Percentiles rank a stretch among this genome's conserved stretches.
These are phyloP conservation scores for Umbelopsis sp. DNA, from an alignment of 192 early-diverging fungal species.

Conservation along the genomic window DNA sequence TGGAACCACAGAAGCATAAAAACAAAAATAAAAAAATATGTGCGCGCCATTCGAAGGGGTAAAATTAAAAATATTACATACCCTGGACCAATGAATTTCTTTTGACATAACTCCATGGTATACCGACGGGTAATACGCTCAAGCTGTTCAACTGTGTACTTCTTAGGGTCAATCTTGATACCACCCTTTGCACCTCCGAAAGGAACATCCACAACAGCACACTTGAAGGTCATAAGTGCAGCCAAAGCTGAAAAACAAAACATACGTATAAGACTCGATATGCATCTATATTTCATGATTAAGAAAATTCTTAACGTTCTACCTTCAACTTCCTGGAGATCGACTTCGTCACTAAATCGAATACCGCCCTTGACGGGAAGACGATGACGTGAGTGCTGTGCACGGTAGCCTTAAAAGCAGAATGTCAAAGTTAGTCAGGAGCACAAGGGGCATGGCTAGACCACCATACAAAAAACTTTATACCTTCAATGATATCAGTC, in stretches of 20 bases:
- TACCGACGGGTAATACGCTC: constrained; percentile 83
- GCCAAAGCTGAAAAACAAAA: constrained; percentile 57
- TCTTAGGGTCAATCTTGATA: constrained; percentile 78
- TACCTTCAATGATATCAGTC: constrained; percentile 64
- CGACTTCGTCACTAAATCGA: constrained; percentile 76
- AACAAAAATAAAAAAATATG: no score
- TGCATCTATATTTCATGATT: background rate
- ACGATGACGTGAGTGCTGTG: constrained; percentile 82
- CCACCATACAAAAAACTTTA: background rate
- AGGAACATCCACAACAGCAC: constrained; percentile 84
- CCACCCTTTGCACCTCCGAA: constrained; percentile 83
- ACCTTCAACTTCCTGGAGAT: constrained; percentile 78
- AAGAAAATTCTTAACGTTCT: background rate
- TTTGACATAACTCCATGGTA: constrained; percentile 83
- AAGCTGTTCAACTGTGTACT: constrained; percentile 70
- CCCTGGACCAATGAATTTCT: constrained; percentile 82
- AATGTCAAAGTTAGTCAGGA: background rate
- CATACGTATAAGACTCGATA: background rate
- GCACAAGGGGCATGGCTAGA: background rate
- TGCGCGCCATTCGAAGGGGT: background rate
- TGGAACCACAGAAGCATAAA: background rate
- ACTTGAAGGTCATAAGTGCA: constrained; percentile 85
- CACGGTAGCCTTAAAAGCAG: constrained; percentile 64
- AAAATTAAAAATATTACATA: constrained; percentile 16
- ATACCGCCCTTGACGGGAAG: constrained; percentile 84